Evolutionary conservation across 2,329 filamentous ascomycete species (phyloP), one percentile per base, ranked within the genome.

Genomic region (Fusarium verticillioides): DNA sequence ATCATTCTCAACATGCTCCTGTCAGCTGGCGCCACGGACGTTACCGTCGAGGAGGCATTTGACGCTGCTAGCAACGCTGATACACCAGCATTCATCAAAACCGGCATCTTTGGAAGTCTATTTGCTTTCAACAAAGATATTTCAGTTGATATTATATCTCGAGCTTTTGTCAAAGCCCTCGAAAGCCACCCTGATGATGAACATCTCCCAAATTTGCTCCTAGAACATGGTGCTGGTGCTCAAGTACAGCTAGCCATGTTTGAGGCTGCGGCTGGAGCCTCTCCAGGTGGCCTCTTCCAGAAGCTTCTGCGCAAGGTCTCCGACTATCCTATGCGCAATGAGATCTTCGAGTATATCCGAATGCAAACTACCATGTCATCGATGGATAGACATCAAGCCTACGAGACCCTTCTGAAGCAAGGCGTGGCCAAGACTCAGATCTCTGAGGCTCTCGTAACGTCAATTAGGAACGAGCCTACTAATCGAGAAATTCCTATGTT

Each of bases 1-100:
- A 52, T 52, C 21, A 58, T 70, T 2, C 53, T 70, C 10, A 66
- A 70, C 26, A 40, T 57, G 34, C 39, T 70, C 2, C 49, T 70
- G 2, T 66, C 62, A 5, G 40, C 65, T 1, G 62, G 65, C 1
- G 61, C 43, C 7, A 23, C 68, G 2, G 34, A 34, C 0, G 9
- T 3, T 4, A 61, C 54, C 2, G 30, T 70, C 2, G 66, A 70
- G 12, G 42, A 36, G 7, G 66, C 66, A 13, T 70, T 70, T 7
- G 26, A 37, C 4, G 66, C 34, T 9, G 68, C 60, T 16, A 66
- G 60, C 10, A 28, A 32, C 7, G 39, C 68, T 4, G 30, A 42
- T 9, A 47, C 46, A 8, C 18, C 30, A 7, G 32, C 54, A 4
- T 16, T 21, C 11, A 47, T 56, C 16, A 70, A 70, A 3, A 18